These are phyloP conservation scores for Evernia prunastri DNA, from an alignment of 495 filamentous ascomycete species.

Conservation along the genomic window DNA sequence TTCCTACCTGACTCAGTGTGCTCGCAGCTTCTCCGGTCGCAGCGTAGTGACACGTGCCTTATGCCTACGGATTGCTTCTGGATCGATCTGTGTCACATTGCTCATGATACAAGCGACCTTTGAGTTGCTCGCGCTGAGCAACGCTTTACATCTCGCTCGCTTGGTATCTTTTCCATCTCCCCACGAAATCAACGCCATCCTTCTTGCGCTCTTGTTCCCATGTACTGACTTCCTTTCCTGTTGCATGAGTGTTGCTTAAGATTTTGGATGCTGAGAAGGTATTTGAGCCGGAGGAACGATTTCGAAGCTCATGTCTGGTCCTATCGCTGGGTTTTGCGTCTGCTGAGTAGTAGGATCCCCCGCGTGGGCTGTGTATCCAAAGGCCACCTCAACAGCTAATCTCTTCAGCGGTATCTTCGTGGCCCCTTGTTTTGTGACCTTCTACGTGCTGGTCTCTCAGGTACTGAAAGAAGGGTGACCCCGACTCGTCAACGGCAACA, in stretches of 20 bases:
- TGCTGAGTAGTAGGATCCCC: too few relatives aligned
- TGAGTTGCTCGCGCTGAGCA: background rate
- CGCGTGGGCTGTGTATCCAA: background rate
- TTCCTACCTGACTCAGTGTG: background rate
- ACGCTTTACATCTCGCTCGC: background rate
- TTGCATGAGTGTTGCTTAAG: background rate
- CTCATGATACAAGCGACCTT: background rate
- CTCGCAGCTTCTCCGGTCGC: background rate
- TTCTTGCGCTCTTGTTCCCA: background rate
- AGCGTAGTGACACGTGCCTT: background rate
- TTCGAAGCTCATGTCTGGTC: too few relatives aligned
- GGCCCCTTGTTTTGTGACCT: background rate
- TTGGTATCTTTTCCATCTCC: background rate
- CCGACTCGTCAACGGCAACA: background rate
- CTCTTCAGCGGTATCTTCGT: background rate
- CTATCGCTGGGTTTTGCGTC: too few relatives aligned
- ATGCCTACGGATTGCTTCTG: background rate
- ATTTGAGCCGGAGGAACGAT: too few relatives aligned
- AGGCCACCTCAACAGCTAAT: background rate
- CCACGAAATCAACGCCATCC: background rate
- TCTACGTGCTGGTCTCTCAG: constrained; percentile 4
- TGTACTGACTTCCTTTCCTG: background rate
- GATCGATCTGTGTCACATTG: background rate
- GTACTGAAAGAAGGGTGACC: constrained; percentile 2
- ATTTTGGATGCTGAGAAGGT: too few relatives aligned